Conservation (phyloP, 805 yeast genomes). For the Ogataea saltuana region DNA sequence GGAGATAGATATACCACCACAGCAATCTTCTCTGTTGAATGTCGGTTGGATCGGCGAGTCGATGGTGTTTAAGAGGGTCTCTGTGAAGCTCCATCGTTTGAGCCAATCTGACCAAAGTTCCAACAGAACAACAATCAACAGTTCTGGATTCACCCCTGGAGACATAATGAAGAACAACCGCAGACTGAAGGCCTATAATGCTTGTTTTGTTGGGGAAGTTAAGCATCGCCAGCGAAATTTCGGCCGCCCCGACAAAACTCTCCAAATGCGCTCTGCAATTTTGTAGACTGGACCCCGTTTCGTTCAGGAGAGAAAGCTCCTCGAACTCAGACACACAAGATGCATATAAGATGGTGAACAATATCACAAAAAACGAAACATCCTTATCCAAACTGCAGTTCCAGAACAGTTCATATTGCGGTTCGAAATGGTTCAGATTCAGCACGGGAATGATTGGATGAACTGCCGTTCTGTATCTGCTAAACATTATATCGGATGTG, state of each 20-base stretch:
- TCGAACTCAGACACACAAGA: conserved; percentile 59
- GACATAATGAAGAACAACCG: conserved; percentile 48
- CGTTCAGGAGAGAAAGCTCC: conserved; percentile 31
- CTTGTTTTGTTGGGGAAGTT: conserved; percentile 41
- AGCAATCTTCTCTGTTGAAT: conserved; percentile 54
- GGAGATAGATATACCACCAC: conserved; percentile 69
- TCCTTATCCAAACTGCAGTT: conserved; percentile 32
- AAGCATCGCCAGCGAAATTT: conserved; percentile 50
- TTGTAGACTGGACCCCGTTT: conserved; percentile 28
- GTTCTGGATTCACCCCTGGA: conserved; percentile 56
- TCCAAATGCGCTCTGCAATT: conserved; percentile 43
- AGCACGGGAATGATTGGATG: conserved; percentile 55
- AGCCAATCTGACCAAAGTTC: conserved; percentile 55
- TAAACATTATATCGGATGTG: conserved; percentile 47
- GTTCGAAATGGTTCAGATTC: conserved; percentile 44
- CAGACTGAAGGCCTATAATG: conserved; percentile 39
- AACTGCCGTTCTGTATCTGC: conserved; percentile 51
- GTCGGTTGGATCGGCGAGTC: conserved; percentile 46
- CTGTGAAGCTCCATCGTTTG: conserved; percentile 55
- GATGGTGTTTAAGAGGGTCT: conserved; percentile 55
- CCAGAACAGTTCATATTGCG: conserved; percentile 53
- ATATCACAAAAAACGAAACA: conserved; percentile 47
- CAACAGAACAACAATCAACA: conserved; percentile 53
- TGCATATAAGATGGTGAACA: conserved; percentile 57
- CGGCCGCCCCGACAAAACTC: conserved; percentile 47